Evolutionary conservation across 192 early-diverging fungal species (phyloP).

Genomic region (Diversispora eburnea): DNA sequence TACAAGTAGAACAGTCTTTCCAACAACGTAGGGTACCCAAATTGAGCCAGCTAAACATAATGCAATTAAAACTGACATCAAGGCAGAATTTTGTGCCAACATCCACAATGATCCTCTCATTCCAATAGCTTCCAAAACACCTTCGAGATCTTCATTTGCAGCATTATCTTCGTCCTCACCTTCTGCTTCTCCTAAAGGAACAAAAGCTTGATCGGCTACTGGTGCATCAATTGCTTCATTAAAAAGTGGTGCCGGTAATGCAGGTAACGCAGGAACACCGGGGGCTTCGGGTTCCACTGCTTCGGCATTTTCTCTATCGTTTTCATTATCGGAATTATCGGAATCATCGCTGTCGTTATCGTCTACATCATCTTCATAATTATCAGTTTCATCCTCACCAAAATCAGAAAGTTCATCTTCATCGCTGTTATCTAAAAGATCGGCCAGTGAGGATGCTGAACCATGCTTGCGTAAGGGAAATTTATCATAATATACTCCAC

Average conservation of each 20-base stretch:
- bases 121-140: slow-evolving; percentile 86
- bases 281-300: slow-evolving; percentile 1
- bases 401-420: slow-evolving; percentile 27
- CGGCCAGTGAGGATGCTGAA: background rate
- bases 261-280: slow-evolving; percentile 6
- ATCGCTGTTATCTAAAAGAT: slow-evolving; percentile 30
- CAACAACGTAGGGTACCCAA: slow-evolving; percentile 73
- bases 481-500: slow-evolving; percentile 6
- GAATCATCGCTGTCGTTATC: slow-evolving; percentile 6
- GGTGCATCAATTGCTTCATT: slow-evolving; percentile 27
- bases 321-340: background rate
- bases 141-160: slow-evolving; percentile 65
- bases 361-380: slow-evolving; percentile 7
- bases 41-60: slow-evolving; percentile 65
- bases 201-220: slow-evolving; percentile 5
- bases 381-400: slow-evolving; percentile 4
- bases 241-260: slow-evolving; percentile 17
- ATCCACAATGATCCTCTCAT: slow-evolving; percentile 80
- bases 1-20: slow-evolving; percentile 51
- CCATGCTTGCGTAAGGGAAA: background rate
- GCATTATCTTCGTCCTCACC: slow-evolving; percentile 48
- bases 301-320: slow-evolving; percentile 1
- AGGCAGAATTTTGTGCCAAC: slow-evolving; percentile 74
- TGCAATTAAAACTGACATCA: slow-evolving; percentile 71
- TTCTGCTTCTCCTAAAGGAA: slow-evolving; percentile 15